A percentile compares a stretch with the other conserved stretches of the same genome.
phyloP scores from a whole-genome alignment of 2,329 filamentous ascomycete species.

The Aspergillus pseudoglaucus region DNA sequence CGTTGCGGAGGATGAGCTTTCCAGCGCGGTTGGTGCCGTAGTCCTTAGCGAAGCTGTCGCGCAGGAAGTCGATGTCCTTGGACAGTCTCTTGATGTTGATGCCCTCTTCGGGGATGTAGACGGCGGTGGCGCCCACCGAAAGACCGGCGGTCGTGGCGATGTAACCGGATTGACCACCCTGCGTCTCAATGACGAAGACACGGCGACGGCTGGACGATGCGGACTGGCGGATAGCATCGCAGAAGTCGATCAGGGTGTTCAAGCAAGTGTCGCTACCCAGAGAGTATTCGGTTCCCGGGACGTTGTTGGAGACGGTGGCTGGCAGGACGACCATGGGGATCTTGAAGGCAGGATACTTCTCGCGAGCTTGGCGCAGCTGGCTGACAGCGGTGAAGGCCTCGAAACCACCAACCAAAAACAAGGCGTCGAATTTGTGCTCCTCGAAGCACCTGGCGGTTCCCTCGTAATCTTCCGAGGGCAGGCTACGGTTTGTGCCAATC shows the following conservation, averaged over 20 bases:
- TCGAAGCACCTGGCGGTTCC: constrained; percentile 76
- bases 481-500: constrained; percentile 92
- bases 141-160: constrained; percentile 85
- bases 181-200: constrained; percentile 96
- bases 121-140: constrained; percentile 82
- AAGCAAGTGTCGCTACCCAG: constrained; percentile 94
- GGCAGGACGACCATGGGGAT: constrained; percentile 89
- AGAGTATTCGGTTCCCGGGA: constrained; percentile 94
- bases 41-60: constrained; percentile 77
- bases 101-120: constrained; percentile 96
- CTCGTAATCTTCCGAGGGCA: constrained; percentile 81
- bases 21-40: constrained; percentile 83
- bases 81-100: constrained; percentile 90
- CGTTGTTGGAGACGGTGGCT: constrained; percentile 98
- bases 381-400: constrained; percentile 92
- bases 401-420: constrained; percentile 91
- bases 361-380: constrained; percentile 74
- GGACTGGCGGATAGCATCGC: constrained; percentile 95
- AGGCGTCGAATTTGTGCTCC: constrained; percentile 79
- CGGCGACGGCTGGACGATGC: constrained; percentile 87
- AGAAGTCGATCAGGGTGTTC: constrained; percentile 90
- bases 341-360: constrained; percentile 74
- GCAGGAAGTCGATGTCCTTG: constrained; percentile 80
- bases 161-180: constrained; percentile 91
- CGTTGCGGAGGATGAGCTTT: constrained; percentile 93